phyloP scores from a whole-genome alignment of 2,329 filamentous ascomycete genomes.

The Neofusicoccum umdonicola region DNA sequence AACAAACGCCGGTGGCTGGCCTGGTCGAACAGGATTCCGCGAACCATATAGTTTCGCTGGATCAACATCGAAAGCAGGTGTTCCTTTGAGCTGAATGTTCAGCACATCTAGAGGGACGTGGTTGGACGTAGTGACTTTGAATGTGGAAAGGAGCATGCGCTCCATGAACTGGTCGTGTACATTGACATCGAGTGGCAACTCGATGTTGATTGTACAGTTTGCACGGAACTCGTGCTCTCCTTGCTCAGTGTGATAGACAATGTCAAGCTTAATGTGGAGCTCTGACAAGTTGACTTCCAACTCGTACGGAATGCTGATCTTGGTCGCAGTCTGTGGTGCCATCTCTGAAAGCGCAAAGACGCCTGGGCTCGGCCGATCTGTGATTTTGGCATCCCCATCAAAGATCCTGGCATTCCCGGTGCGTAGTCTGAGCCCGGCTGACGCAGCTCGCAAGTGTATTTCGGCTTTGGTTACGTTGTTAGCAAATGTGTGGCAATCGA shows the following conservation, averaged over 20 bases:
- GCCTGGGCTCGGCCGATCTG: conserved; percentile 44
- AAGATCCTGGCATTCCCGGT: conserved; percentile 50
- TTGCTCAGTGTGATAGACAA: conserved; percentile 66
- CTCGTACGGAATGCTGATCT: conserved; percentile 74
- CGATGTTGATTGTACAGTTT: conserved; percentile 64
- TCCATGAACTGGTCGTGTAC: conserved; percentile 96
- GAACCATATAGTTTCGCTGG: conserved; percentile 49
- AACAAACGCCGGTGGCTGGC: conserved; percentile 75
- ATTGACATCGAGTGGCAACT: conserved; percentile 86
- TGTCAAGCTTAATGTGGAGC: conserved; percentile 72
- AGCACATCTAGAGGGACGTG: conserved; percentile 72
- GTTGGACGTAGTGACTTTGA: conserved; percentile 82
- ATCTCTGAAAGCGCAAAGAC: conserved; percentile 48
- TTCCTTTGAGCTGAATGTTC: conserved; percentile 67
- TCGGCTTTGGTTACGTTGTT: conserved; percentile 59
- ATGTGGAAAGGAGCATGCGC: conserved; percentile 76
- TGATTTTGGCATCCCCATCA: conserved; percentile 42
- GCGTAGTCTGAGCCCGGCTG: conserved; percentile 58
- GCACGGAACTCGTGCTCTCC: conserved; percentile 65
- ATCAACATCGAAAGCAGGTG: conserved; percentile 65
- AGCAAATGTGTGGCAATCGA: conserved; percentile 71
- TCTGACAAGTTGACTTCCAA: conserved; percentile 72
- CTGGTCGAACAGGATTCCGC: conserved; percentile 67
- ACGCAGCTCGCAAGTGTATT: conserved; percentile 57
- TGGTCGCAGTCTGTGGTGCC: conserved; percentile 47